Base-by-base conservation (phyloP, 1,284 basidiomycete species). In the Trametes polyzona region DNA sequence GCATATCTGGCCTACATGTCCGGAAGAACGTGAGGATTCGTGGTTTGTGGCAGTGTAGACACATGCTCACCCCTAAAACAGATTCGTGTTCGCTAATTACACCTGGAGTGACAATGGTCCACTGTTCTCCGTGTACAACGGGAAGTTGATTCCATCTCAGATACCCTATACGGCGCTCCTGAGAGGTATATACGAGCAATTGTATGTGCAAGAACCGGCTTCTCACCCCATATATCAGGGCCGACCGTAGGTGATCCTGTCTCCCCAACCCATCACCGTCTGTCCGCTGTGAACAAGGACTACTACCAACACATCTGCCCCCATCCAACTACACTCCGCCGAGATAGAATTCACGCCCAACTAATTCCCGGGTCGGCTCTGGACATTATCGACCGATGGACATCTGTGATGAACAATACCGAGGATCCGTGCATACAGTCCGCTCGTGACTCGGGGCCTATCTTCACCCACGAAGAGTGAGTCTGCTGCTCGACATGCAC, bases 31-130 rank as follows among this genome's bases (percentile, higher is more conserved):
- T 83, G 63, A 56, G 81, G 9, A 32, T 17, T 10, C 19, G 7
- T 70, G 23, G 3, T 2, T 11, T 16, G 11, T 16, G 7, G 23
- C 19, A 27, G 2, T 7, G 2, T 11, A 16, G 14, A 8, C 2
- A 4, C n/a, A 19, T 35, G 14, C 42, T 47, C 12, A 41, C 2
- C 16, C 16, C 16, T 2, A 2, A 8, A 4, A 27, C 24, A 68
- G 72, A 10, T 86, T 79, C 57, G 86, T 88, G 0, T 87, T 87
- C 52, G 80, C 84, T 48, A 85, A 88, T 62, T 87, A 86, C 56
- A 79, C 78, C 16, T 87, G 86, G 86, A 65, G 65, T 17, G 49
- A 43, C 24, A 57, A 65, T 36, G 44, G 52, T 2, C 48, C 54
- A 2, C 44, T 59, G 16, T 71, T 64, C 40, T 52, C 67, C 2